A percentile compares a stretch with the other conserved stretches of the same genome.
Conservation (phyloP, 2,329 filamentous ascomycete species). For the Penicillium capsulatum region DNA sequence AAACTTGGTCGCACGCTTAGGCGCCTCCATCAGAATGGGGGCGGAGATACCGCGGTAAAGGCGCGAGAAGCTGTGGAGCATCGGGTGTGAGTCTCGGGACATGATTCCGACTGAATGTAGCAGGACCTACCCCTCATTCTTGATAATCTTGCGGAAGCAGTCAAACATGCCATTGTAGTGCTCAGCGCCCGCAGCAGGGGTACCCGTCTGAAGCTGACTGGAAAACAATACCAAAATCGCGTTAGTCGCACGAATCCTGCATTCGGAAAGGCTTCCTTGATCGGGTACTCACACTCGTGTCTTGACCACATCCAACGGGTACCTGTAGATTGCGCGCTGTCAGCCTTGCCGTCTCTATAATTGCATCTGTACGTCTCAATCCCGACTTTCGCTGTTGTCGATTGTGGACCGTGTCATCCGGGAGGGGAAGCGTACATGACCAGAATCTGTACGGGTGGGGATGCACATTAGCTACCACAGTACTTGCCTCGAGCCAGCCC, state of each 20-base stretch:
- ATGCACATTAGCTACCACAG: conserved; percentile 15
- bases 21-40: conserved; percentile 95
- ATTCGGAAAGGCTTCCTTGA: conserved; percentile 11
- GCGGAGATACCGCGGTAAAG: conserved; percentile 94
- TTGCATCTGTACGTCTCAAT: neutral
- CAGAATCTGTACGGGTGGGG: conserved; percentile 26
- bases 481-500: too few species aligned
- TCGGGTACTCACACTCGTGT: conserved; percentile 71
- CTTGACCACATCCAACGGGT: conserved; percentile 97
- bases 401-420: neutral
- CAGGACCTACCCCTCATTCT: conserved; percentile 75
- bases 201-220: conserved; percentile 76
- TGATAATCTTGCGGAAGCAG: conserved; percentile 96
- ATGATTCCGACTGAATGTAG: neutral
- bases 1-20: conserved; percentile 96
- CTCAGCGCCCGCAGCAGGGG: conserved; percentile 65
- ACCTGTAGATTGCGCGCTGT: conserved; percentile 56
- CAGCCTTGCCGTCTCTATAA: conserved; percentile 4
- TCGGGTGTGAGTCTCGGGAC: conserved; percentile 1
- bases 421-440: conserved; percentile 23
- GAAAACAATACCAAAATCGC: neutral
- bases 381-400: neutral
- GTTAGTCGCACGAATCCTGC: neutral
- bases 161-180: conserved; percentile 96
- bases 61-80: conserved; percentile 64